Conservation (phyloP, 345 rosid genomes). For the Gossypium arboreum region DNA sequence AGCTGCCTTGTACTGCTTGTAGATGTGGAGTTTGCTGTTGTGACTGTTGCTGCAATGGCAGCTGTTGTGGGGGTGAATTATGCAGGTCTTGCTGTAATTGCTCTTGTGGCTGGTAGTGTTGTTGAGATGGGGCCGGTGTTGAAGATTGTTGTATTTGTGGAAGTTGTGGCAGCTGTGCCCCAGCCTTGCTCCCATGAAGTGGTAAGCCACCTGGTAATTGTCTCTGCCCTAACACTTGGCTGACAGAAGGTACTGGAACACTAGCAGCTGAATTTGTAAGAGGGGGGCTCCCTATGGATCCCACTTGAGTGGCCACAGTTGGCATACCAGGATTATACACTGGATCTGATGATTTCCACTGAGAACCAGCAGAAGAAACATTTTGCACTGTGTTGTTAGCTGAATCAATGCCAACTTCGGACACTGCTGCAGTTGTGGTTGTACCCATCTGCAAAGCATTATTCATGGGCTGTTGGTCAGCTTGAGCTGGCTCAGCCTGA, state of each 20-base stretch:
- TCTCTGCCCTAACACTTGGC: conserved; percentile 56
- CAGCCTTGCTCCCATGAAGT: conserved; percentile 39
- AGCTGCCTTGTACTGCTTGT: conserved; percentile 57
- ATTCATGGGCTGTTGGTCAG: conserved; percentile 42
- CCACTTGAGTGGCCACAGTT: conserved; percentile 40
- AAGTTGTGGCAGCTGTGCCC: conserved; percentile 48
- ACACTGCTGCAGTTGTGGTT: conserved; percentile 29
- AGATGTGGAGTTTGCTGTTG: conserved; percentile 60
- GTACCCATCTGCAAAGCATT: conserved; percentile 36
- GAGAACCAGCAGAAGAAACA: conserved; percentile 35
- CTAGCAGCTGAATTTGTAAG: conserved; percentile 41
- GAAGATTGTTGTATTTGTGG: conserved; percentile 42
- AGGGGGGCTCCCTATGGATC: conserved; percentile 41
- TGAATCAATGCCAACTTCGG: conserved; percentile 47
- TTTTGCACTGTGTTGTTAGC: conserved; percentile 27
- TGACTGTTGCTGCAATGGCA: conserved; percentile 40
- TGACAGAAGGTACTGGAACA: conserved; percentile 46
- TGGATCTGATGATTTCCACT: conserved; percentile 61
- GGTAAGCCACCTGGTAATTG: conserved; percentile 55
- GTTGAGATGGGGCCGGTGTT: conserved; percentile 43
- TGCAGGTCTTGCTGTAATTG: conserved; percentile 37
- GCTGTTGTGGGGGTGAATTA: conserved; percentile 27
- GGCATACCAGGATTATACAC: conserved; percentile 35
- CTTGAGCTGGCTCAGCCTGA: conserved; percentile 48
- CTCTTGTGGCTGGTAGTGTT: conserved; percentile 48